Conservation (phyloP, 2,329 filamentous ascomycete genomes). For the Fusarium irregulare region DNA sequence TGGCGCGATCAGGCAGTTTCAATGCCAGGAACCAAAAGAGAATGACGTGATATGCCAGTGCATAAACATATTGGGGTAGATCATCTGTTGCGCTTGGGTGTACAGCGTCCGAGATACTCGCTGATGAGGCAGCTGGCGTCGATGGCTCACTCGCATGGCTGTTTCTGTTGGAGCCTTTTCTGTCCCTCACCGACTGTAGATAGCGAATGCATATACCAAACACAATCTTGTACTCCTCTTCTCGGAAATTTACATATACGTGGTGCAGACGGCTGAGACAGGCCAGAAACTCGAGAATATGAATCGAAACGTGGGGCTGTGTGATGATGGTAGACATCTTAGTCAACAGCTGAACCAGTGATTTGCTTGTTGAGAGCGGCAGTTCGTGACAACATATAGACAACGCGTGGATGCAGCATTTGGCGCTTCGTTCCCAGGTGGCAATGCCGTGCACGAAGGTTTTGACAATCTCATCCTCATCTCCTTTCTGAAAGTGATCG, state of each 20-base stretch:
- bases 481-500: slow-evolving; percentile 81
- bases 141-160: slow-evolving; percentile 59
- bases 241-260: slow-evolving; percentile 87
- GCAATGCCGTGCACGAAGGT: slow-evolving; percentile 88
- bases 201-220: slow-evolving; percentile 97
- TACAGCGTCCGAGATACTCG: slow-evolving; percentile 32
- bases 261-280: slow-evolving; percentile 86
- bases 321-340: slow-evolving; percentile 98
- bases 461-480: slow-evolving; percentile 89
- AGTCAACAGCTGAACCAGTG: slow-evolving; percentile 84
- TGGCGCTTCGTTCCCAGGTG: slow-evolving; percentile 86
- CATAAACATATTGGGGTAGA: slow-evolving; percentile 92
- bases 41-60: slow-evolving; percentile 93
- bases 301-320: slow-evolving; percentile 88
- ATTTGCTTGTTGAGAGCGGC: slow-evolving; percentile 86
- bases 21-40: slow-evolving; percentile 96
- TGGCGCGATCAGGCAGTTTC: slow-evolving; percentile 83
- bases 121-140: slow-evolving; percentile 42
- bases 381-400: slow-evolving; percentile 96
- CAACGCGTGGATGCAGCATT: slow-evolving; percentile 92
- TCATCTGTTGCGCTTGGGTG: slow-evolving; percentile 68
- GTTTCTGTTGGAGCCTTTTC: slow-evolving; percentile 60
- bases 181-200: slow-evolving; percentile 85
- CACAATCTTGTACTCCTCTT: slow-evolving; percentile 92
- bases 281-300: slow-evolving; percentile 95